A percentile compares a stretch with the other conserved stretches of the same genome.
Evolutionary conservation across 116 monocot genomes (phyloP).

Genomic region (Posidonia oceanica): DNA sequence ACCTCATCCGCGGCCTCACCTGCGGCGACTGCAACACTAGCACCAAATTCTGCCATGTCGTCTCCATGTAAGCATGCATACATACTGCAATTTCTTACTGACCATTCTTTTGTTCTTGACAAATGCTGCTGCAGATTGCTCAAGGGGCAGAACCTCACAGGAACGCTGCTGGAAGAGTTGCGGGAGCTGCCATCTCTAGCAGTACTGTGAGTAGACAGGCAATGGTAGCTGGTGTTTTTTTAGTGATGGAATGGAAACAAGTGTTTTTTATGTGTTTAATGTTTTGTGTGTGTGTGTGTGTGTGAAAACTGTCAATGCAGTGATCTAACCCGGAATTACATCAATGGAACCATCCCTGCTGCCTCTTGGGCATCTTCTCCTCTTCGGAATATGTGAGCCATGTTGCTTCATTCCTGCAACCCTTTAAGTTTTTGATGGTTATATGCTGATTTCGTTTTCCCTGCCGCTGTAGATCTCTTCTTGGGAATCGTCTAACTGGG

Average conservation of each 20-base stretch:
- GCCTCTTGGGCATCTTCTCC: constrained; percentile 29
- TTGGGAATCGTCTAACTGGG: constrained; percentile 11
- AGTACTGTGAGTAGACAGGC: not conserved
- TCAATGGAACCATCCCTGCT: constrained; percentile 36
- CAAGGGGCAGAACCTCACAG: constrained; percentile 19
- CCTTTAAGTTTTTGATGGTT: not conserved
- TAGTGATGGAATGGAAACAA: no score
- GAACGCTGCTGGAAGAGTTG: constrained; percentile 32
- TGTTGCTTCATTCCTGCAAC: not conserved
- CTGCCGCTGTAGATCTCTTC: constrained; percentile 2
- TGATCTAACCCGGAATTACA: constrained; percentile 37
- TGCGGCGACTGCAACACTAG: constrained; percentile 18
- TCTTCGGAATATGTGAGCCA: constrained; percentile 25
- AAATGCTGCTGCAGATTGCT: constrained; percentile 10
- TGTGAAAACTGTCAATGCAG: constrained; percentile 14
- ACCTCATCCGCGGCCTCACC: constrained; percentile 10
- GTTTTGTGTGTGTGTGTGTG: not conserved
- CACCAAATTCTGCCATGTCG: constrained; percentile 21
- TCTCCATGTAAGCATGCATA: constrained; percentile 13
- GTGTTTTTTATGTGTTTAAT: not conserved
- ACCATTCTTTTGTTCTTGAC: not conserved
- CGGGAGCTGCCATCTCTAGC: constrained; percentile 17
- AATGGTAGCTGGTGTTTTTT: not conserved
- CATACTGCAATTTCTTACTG: no score
- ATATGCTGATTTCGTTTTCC: not conserved